Base-by-base conservation (phyloP, 495 filamentous ascomycete genomes). In the Antarctomyces pellizariae region DNA sequence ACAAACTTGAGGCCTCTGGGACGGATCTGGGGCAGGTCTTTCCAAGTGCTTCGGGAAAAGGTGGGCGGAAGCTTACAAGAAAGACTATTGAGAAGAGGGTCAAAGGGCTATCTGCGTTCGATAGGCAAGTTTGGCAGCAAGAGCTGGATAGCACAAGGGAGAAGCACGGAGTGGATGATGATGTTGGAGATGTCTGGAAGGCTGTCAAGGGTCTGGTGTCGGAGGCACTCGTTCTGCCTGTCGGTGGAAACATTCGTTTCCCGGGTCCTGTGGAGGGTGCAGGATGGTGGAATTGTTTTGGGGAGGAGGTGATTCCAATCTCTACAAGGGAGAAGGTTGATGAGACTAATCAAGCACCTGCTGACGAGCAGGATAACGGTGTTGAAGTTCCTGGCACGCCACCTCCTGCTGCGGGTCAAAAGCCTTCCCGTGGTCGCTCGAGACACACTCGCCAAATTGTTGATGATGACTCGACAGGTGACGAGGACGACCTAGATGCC, bases 1-100 rank as follows among this genome's bases (percentile, higher is more conserved):
- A 89, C 43, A 79, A 76, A 37, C 52, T 86, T n/a, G 73, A 78
- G 31, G 51, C 63, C 0, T 60, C 66, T 24, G 64, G 69, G 1
- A 56, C 63, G 1, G 74, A 80, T 16, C 46, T 84, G 3, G 64
- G 65, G 8, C 54, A 62, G 13, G 56, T 82, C 2, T 78, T 90
- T 48, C 73, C 71, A 9, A 59, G 65, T 9, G 59, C 66, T 11
- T 54, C 61, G 2, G 56, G 62, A 6, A 64, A 58, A 28, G 18
- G 7, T 2, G 34, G 35, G 7, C 45, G 51, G 29, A 58, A 46
- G 30, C 32, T 52, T 2, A 47, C 48, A 13, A 45, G 58, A 25
- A 45, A 49, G n/a, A 39, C 37, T 7, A 56, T 53, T 2, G 62
- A 59, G 22, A 47, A 49, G 6, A 56, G 54, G 28, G 53, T 70